phyloP scores from a whole-genome alignment of 2,329 filamentous ascomycete species.

The Elsinoe perseae region DNA sequence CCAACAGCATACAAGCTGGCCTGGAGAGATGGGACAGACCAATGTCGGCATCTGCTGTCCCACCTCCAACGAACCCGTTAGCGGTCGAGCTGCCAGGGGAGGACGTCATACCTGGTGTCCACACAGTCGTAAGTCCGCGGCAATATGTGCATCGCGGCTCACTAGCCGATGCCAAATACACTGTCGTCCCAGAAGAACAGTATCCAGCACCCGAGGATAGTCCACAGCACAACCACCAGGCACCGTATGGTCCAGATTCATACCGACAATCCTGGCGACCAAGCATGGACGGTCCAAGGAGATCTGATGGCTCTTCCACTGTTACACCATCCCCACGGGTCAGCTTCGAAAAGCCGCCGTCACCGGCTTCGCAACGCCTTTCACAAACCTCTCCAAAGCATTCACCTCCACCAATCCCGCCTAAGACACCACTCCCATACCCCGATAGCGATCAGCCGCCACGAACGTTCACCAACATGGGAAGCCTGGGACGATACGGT shows the following conservation, averaged over 20 bases:
- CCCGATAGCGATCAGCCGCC: conserved; percentile 20
- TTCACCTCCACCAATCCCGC: conserved; percentile 61
- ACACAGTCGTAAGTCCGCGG: conserved; percentile 44
- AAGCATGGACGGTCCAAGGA: conserved; percentile 17
- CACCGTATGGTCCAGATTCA: conserved; percentile 10
- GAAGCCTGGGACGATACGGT: conserved; percentile 23
- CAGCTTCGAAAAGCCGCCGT: conserved; percentile 28
- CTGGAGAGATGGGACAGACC: conserved; percentile 28
- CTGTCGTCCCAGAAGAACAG: conserved; percentile 54
- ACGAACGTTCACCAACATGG: conserved; percentile 29
- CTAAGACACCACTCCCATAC: conserved; percentile 44
- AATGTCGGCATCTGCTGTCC: conserved; percentile 28
- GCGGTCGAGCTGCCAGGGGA: conserved; percentile 56
- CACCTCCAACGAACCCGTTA: conserved; percentile 39
- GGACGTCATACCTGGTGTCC: conserved; percentile 33
- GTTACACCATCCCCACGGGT: conserved; percentile 27
- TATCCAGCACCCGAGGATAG: conserved; percentile 39
- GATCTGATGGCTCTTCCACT: conserved; percentile 16
- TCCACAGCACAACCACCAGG: conserved; percentile 19
- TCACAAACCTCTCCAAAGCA: conserved; percentile 6
- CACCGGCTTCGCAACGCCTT: conserved; percentile 4
- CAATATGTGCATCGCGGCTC: conserved; percentile 50
- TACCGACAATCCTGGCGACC: conserved; percentile 15
- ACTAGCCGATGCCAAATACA: conserved; percentile 58
- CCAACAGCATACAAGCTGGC: conserved; percentile 19